A percentile compares a stretch with the other conserved stretches of the same genome.
Evolutionary conservation across 2,329 filamentous ascomycete genomes (phyloP).

Genomic region (Thelonectria blattea): DNA sequence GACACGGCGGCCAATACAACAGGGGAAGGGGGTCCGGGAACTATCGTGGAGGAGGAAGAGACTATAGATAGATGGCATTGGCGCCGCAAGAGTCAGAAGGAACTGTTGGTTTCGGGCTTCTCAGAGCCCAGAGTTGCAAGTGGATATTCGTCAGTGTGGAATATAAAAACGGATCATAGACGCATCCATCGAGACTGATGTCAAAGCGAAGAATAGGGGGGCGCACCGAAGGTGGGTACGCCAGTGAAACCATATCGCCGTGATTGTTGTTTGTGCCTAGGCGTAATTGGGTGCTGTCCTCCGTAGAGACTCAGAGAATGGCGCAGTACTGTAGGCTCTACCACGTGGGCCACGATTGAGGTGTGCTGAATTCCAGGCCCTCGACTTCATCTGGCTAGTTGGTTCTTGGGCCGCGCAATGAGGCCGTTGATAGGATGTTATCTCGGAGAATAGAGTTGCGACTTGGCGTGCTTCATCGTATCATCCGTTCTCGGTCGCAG

Average conservation of each 20-base stretch:
- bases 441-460: background rate
- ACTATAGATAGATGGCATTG: slow-evolving; percentile 28
- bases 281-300: too few species aligned
- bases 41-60: slow-evolving; percentile 30
- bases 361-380: background rate
- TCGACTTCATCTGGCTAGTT: too few species aligned
- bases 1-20: slow-evolving; percentile 27
- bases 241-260: too few species aligned
- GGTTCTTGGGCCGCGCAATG: background rate
- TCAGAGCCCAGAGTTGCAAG: too few species aligned
- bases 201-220: too few species aligned
- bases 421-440: background rate
- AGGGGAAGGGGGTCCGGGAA: slow-evolving; percentile 30
- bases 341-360: background rate
- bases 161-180: too few species aligned
- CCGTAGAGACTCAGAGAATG: too few species aligned
- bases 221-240: too few species aligned
- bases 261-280: too few species aligned
- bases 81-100: background rate
- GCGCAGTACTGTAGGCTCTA: too few species aligned
- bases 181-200: too few species aligned
- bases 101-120: background rate
- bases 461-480: background rate
- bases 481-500: background rate
- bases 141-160: too few species aligned